These are phyloP conservation scores for Pseudoscleropodium purum DNA, from an alignment of 225 moss, liverwort and hornwort genomes.

Conservation along the genomic window DNA sequence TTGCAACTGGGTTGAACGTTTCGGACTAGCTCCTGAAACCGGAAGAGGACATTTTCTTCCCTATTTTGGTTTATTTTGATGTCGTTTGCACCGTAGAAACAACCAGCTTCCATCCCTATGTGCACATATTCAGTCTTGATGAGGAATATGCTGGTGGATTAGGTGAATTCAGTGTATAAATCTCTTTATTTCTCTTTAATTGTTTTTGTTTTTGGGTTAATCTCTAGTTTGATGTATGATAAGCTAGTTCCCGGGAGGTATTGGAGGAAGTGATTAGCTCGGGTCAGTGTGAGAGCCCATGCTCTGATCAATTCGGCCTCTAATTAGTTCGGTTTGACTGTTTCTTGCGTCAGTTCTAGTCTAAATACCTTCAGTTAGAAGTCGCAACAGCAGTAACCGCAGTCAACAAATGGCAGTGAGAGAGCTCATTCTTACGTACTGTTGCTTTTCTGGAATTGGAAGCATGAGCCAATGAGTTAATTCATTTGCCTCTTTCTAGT, in stretches of 20 bases:
- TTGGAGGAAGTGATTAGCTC: background rate
- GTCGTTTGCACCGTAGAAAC: background rate
- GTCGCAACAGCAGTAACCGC: background rate
- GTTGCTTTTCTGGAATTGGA: background rate
- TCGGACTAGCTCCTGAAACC: background rate
- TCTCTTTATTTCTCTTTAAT: too few species aligned
- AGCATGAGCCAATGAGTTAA: background rate
- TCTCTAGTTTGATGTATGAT: background rate
- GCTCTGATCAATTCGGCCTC: background rate
- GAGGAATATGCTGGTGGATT: background rate
- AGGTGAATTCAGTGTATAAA: too few species aligned
- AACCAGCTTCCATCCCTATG: too few species aligned
- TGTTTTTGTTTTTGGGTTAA: background rate
- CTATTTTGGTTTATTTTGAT: background rate
- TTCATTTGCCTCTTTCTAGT: background rate
- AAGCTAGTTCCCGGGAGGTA: background rate
- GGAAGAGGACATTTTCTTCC: background rate
- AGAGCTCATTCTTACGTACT: background rate
- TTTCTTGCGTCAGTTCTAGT: background rate
- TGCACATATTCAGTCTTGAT: background rate
- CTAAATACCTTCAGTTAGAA: background rate
- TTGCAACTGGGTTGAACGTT: too few species aligned
- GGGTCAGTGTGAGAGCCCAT: background rate
- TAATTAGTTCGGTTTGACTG: background rate
- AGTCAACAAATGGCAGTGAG: background rate